A percentile compares a stretch with the other conserved stretches of the same genome.
phyloP scores from a whole-genome alignment of 306 rosid genomes.

The Cicer yamashitae region DNA sequence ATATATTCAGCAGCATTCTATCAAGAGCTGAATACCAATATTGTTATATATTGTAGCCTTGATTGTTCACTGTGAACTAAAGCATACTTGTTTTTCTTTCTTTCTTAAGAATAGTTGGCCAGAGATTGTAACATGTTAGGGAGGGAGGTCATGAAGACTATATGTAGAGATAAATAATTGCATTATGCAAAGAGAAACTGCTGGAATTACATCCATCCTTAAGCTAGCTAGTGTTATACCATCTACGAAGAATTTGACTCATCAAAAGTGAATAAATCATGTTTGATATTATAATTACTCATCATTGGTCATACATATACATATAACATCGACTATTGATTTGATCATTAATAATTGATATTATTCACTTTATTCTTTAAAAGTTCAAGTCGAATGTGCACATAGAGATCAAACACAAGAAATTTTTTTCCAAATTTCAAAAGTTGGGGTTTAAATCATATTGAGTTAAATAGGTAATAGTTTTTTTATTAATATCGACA shows the following conservation, averaged over 20 bases:
- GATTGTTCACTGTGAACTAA: conserved; percentile 5
- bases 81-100: background rate
- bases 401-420: too few species aligned
- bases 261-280: too few species aligned
- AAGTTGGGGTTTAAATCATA: too few species aligned
- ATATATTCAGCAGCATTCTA: background rate
- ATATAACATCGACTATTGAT: too few species aligned
- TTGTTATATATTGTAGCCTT: conserved; percentile 34
- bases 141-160: conserved; percentile 14
- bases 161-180: conserved; percentile 26
- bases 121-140: conserved; percentile 35
- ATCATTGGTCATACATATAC: too few species aligned
- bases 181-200: conserved; percentile 17
- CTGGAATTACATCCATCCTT: background rate
- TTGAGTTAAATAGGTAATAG: too few species aligned
- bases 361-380: too few species aligned
- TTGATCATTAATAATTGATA: too few species aligned
- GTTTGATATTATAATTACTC: too few species aligned
- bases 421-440: too few species aligned
- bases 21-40: conserved; percentile 21
- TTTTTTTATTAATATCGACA: too few species aligned
- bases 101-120: conserved; percentile 33
- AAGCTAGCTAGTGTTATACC: conserved; percentile 1
- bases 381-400: too few species aligned
- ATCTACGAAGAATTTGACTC: background rate